A percentile compares a stretch with the other conserved stretches of the same genome.
Evolutionary conservation across 306 rosid species (phyloP).

Genomic region (Vigna radiata): DNA sequence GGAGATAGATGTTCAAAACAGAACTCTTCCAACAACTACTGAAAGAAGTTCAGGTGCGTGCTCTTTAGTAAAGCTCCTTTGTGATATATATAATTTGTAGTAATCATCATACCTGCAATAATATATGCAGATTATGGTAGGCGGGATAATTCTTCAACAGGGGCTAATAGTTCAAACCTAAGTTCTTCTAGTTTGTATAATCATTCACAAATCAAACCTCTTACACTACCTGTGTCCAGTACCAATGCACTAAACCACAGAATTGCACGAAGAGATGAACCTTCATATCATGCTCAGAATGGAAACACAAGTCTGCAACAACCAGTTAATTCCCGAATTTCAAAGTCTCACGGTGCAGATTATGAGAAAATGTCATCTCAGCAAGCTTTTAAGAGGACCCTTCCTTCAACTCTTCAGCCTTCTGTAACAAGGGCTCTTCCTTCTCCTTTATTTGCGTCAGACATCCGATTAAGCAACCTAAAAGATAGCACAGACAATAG

Average conservation of each 20-base stretch:
- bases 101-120: slow-evolving; percentile 26
- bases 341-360: slow-evolving; percentile 50
- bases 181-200: slow-evolving; percentile 50
- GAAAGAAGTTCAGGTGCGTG: slow-evolving; percentile 60
- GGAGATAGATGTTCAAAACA: slow-evolving; percentile 56
- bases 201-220: slow-evolving; percentile 45
- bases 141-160: slow-evolving; percentile 51
- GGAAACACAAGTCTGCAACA: slow-evolving; percentile 56
- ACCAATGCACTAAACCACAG: slow-evolving; percentile 52
- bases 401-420: slow-evolving; percentile 58
- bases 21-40: slow-evolving; percentile 63
- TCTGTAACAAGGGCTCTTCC: slow-evolving; percentile 60
- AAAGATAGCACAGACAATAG: slow-evolving; percentile 55
- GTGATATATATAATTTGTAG: slow-evolving; percentile 21
- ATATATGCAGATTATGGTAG: slow-evolving; percentile 57
- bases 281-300: slow-evolving; percentile 46
- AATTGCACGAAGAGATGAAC: slow-evolving; percentile 43
- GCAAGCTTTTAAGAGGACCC: slow-evolving; percentile 74
- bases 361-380: slow-evolving; percentile 68
- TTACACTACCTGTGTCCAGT: slow-evolving; percentile 48
- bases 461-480: slow-evolving; percentile 46
- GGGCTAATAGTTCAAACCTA: slow-evolving; percentile 58
- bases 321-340: slow-evolving; percentile 53
- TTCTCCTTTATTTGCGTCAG: slow-evolving; percentile 51
- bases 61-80: slow-evolving; percentile 30